Evolutionary conservation across 225 moss, liverwort and hornwort genomes (phyloP).

Genomic region (Lunularia cruciata): DNA sequence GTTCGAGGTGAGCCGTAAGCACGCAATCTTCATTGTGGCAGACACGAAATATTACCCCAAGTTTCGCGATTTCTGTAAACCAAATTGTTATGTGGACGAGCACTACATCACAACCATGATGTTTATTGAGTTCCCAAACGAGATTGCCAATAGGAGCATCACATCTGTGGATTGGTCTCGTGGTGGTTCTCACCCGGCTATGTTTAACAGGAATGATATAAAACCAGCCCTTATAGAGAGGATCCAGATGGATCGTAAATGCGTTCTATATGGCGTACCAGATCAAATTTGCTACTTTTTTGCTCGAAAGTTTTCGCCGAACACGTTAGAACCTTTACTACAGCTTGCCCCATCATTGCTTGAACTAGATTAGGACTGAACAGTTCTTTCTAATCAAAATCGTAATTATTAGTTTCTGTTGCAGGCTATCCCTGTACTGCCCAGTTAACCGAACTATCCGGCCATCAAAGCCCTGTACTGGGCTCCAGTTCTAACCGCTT

Average conservation of each 20-base stretch:
- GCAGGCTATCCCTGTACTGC: neutral
- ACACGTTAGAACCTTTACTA: slow-evolving; percentile 37
- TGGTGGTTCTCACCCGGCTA: slow-evolving; percentile 54
- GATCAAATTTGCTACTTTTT: slow-evolving; percentile 43
- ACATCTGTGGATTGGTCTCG: slow-evolving; percentile 62
- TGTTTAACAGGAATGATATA: slow-evolving; percentile 42
- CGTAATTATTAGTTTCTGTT: neutral
- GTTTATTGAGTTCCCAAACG: slow-evolving; percentile 34
- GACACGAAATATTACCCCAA: slow-evolving; percentile 48
- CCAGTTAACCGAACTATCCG: neutral
- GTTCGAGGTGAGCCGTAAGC: slow-evolving; percentile 52
- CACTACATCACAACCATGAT: slow-evolving; percentile 56
- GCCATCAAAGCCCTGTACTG: neutral
- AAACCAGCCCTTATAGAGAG: slow-evolving; percentile 28
- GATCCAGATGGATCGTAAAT: slow-evolving; percentile 26
- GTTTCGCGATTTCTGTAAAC: slow-evolving; percentile 51
- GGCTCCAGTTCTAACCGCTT: neutral
- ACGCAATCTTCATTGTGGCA: slow-evolving; percentile 45
- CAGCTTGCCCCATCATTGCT: slow-evolving; percentile 24
- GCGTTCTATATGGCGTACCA: slow-evolving; percentile 25
- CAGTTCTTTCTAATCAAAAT: no score
- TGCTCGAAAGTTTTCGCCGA: slow-evolving; percentile 54
- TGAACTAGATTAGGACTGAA: slow-evolving; percentile 14
- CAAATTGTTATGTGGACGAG: slow-evolving; percentile 57
- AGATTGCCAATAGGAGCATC: slow-evolving; percentile 40